Evolutionary conservation across 331 rosid species (phyloP).

Genomic region (Quercus tomentella): DNA sequence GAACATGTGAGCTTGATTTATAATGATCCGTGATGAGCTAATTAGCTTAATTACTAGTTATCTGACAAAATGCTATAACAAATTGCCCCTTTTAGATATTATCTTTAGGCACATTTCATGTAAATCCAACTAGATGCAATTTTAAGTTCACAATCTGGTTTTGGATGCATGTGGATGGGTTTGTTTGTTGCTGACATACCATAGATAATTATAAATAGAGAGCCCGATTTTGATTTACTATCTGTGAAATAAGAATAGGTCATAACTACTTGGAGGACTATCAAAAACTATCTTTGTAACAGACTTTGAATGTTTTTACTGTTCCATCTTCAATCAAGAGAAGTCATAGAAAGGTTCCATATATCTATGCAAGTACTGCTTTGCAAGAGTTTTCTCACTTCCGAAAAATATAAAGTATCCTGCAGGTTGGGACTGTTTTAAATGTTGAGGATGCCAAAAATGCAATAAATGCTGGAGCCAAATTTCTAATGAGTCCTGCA

Average conservation of each 20-base stretch:
- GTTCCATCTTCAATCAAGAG: background rate
- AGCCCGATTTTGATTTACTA: background rate
- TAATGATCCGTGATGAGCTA: background rate
- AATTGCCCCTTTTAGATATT: background rate
- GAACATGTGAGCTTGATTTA: background rate
- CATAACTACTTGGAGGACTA: background rate
- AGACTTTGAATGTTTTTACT: background rate
- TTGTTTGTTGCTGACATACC: background rate
- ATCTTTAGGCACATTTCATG: background rate
- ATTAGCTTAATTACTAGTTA: background rate
- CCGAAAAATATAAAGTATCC: slow-evolving; percentile 22
- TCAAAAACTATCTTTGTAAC: background rate
- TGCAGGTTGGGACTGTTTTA: slow-evolving; percentile 88
- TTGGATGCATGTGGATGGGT: background rate
- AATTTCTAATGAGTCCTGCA: slow-evolving; percentile 87
- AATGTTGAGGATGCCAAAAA: slow-evolving; percentile 67
- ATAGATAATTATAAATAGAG: too few species aligned
- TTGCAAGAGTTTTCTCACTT: slow-evolving; percentile 13
- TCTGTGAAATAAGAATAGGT: background rate
- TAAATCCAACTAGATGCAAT: background rate
- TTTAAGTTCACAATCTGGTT: background rate
- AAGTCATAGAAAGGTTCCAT: background rate
- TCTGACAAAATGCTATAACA: background rate
- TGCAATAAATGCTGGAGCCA: slow-evolving; percentile 76
- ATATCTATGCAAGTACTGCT: background rate